Percentiles rank a stretch among this genome's conserved stretches.
phyloP scores from a whole-genome alignment of 2,329 filamentous ascomycete genomes.

The Venturia nashicola region DNA sequence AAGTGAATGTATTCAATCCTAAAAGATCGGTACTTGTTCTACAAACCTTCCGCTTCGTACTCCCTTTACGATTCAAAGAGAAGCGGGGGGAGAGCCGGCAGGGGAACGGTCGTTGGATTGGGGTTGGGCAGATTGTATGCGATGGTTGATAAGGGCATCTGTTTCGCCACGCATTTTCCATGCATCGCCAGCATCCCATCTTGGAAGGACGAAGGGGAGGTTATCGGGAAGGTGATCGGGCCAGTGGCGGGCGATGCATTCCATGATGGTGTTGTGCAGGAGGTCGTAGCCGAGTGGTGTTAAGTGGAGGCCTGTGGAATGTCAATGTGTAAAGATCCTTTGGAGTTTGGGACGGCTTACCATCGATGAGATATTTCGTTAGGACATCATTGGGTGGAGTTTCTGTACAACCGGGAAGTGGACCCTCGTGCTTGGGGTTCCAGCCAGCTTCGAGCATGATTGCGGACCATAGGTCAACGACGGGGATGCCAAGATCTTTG shows the following conservation, averaged over 20 bases:
- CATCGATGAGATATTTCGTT: constrained; percentile 41
- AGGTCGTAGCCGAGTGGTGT: constrained; percentile 9
- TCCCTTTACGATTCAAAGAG: not conserved
- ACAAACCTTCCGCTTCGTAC: not conserved
- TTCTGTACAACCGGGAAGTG: constrained; percentile 44
- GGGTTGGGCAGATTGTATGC: not conserved
- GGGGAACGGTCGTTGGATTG: not conserved
- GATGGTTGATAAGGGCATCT: constrained; percentile 4
- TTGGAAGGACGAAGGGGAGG: constrained; percentile 40
- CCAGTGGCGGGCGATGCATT: constrained; percentile 36
- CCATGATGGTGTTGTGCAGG: constrained; percentile 26
- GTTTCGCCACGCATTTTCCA: constrained; percentile 17
- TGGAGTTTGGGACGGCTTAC: constrained; percentile 24
- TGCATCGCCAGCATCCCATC: constrained; percentile 33
- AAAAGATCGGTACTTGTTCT: not conserved
- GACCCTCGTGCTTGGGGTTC: constrained; percentile 29
- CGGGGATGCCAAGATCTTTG: constrained; percentile 40
- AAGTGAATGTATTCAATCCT: not conserved
- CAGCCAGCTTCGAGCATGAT: constrained; percentile 57
- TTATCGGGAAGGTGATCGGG: constrained; percentile 43
- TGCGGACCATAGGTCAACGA: constrained; percentile 69
- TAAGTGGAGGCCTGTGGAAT: not conserved
- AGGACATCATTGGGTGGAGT: constrained; percentile 45
- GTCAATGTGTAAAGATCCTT: not conserved
- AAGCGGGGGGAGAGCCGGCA: not conserved